Evolutionary conservation across 371 early-diverging fungal genomes (phyloP).

Genomic region (Lichtheimia hyalospora): DNA sequence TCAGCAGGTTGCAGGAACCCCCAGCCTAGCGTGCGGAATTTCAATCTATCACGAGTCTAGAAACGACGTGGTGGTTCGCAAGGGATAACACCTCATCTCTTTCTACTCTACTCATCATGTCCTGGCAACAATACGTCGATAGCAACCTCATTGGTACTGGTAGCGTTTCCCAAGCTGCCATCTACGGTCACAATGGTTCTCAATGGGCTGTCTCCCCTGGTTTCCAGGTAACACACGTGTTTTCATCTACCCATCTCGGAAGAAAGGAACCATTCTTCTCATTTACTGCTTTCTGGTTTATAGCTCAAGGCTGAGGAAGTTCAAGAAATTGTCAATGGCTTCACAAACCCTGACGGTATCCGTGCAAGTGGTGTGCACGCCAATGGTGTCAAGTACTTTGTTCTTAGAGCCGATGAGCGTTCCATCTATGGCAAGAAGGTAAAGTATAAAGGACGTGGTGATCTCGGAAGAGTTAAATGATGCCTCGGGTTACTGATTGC

Average conservation of each 20-base stretch:
- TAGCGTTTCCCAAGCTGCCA: conserved; percentile 72
- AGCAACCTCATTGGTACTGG: conserved; percentile 78
- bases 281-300: not conserved
- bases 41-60: too few relatives aligned
- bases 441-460: conserved; percentile 13
- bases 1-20: too few relatives aligned
- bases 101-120: conserved; percentile 52
- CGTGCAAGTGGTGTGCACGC: conserved; percentile 70
- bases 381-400: conserved; percentile 73
- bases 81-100: not conserved
- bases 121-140: conserved; percentile 90
- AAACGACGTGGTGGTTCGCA: too few relatives aligned
- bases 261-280: not conserved
- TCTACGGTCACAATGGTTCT: conserved; percentile 78
- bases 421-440: conserved; percentile 84
- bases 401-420: conserved; percentile 64
- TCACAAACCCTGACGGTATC: conserved; percentile 56
- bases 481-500: too few relatives aligned
- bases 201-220: conserved; percentile 79
- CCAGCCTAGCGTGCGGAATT: too few relatives aligned
- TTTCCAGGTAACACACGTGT: conserved; percentile 57
- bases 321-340: conserved; percentile 60
- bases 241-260: conserved; percentile 8
- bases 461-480: not conserved
- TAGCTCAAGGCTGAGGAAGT: conserved; percentile 65